phyloP scores from a whole-genome alignment of 495 filamentous ascomycete genomes.

The Neurospora pannonica region DNA sequence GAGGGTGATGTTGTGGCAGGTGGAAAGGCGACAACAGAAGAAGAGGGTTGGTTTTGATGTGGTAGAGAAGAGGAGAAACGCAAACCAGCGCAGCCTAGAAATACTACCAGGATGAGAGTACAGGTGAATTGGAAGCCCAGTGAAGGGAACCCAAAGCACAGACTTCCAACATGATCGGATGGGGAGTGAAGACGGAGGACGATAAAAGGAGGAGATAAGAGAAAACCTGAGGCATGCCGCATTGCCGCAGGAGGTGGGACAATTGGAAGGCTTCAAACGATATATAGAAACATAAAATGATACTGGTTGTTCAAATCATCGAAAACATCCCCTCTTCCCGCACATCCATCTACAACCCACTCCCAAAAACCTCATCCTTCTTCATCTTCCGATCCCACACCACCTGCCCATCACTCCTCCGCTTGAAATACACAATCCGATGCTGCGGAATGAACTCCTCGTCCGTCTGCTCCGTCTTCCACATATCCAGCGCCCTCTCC shows the following conservation, averaged over 20 bases:
- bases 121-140: too few species aligned
- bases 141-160: too few species aligned
- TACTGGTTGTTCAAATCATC: not conserved
- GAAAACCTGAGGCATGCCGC: not conserved
- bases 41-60: too few species aligned
- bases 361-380: slow-evolving; percentile 35
- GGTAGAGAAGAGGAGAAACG: too few species aligned
- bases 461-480: slow-evolving; percentile 69
- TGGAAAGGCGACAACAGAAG: not conserved
- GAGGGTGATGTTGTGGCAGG: not conserved
- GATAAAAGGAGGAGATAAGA: too few species aligned
- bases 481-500: slow-evolving; percentile 53
- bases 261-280: too few species aligned
- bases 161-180: too few species aligned
- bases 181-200: too few species aligned
- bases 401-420: slow-evolving; percentile 45
- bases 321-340: not conserved
- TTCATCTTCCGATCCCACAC: slow-evolving; percentile 49
- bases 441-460: slow-evolving; percentile 83
- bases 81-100: too few species aligned
- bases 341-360: slow-evolving; percentile 9
- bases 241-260: too few species aligned
- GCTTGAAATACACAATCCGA: slow-evolving; percentile 63
- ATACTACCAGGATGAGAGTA: too few species aligned
- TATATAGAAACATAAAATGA: not conserved